phyloP scores from a whole-genome alignment of 2,329 filamentous ascomycete species.

The Exophiala spinifera region DNA sequence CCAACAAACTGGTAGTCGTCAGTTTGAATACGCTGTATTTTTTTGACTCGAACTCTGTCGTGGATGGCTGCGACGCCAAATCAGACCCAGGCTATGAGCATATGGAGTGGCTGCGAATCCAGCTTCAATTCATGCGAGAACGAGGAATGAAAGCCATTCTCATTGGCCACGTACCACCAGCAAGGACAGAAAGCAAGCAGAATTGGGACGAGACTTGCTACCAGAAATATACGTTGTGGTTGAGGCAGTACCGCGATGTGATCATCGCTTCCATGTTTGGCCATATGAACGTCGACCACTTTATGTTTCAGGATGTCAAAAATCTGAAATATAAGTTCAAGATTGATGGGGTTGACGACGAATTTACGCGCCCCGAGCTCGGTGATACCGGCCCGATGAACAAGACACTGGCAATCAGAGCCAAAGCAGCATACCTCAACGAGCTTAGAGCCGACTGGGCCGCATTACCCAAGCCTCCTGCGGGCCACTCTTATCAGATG shows the following conservation, averaged over 20 bases:
- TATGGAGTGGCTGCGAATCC: slow-evolving; percentile 91
- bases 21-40: slow-evolving; percentile 97
- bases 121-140: slow-evolving; percentile 76
- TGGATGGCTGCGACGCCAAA: slow-evolving; percentile 78
- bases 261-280: slow-evolving; percentile 77
- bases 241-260: slow-evolving; percentile 86
- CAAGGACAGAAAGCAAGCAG: slow-evolving; percentile 76
- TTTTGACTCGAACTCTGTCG: slow-evolving; percentile 87
- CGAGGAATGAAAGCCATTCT: slow-evolving; percentile 91
- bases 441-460: slow-evolving; percentile 78
- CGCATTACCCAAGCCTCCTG: slow-evolving; percentile 60
- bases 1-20: slow-evolving; percentile 78
- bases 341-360: slow-evolving; percentile 44
- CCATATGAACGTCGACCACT: slow-evolving; percentile 99
- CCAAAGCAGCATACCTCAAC: slow-evolving; percentile 74
- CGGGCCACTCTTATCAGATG: slow-evolving; percentile 21
- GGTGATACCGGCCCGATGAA: slow-evolving; percentile 24
- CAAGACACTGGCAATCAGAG: slow-evolving; percentile 59
- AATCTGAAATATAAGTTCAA: slow-evolving; percentile 56
- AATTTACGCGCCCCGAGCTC: slow-evolving; percentile 32
- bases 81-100: slow-evolving; percentile 89
- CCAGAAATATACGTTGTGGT: slow-evolving; percentile 94
- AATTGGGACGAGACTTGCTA: slow-evolving; percentile 97
- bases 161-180: slow-evolving; percentile 90
- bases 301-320: slow-evolving; percentile 82